phyloP scores from a whole-genome alignment of 495 filamentous ascomycete genomes.

The Hypoxylon perforatum region DNA sequence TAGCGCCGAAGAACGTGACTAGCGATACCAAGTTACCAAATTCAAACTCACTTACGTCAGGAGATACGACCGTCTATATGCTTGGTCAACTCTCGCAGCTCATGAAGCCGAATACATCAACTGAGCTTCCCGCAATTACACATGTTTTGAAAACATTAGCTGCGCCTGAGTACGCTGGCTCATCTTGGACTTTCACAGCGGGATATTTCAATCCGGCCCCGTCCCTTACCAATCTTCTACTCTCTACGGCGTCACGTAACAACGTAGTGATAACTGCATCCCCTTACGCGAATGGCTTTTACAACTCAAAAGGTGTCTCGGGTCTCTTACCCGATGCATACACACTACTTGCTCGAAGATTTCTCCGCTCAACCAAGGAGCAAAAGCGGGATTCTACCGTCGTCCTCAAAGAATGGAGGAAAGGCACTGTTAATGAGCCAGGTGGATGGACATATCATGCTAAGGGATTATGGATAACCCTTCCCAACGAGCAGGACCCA shows the following conservation, averaged over 20 bases:
- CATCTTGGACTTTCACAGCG: constrained; percentile 93
- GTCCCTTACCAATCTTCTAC: constrained; percentile 77
- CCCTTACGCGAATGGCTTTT: constrained; percentile 95
- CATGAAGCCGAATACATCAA: constrained; percentile 80
- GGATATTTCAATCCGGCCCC: constrained; percentile 98
- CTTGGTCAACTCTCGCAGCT: constrained; percentile 87
- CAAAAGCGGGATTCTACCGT: constrained; percentile 69
- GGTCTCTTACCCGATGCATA: constrained; percentile 93
- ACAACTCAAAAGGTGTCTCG: constrained; percentile 85
- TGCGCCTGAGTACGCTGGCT: constrained; percentile 67
- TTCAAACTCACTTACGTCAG: constrained; percentile 25
- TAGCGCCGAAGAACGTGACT: constrained; percentile 54
- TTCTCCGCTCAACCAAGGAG: constrained; percentile 75
- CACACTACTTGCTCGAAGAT: constrained; percentile 83
- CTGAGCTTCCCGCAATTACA: constrained; percentile 84
- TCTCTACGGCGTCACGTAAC: constrained; percentile 71
- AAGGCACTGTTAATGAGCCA: constrained; percentile 80
- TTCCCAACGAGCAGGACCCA: constrained; percentile 69
- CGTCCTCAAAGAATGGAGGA: constrained; percentile 87
- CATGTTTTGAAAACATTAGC: constrained; percentile 76
- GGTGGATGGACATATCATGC: constrained; percentile 98
- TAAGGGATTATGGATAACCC: constrained; percentile 92
- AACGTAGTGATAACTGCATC: constrained; percentile 94
- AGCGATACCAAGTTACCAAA: constrained; percentile 6
- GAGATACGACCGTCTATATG: constrained; percentile 84